These are phyloP conservation scores for Dichotomocladium elegans DNA, from an alignment of 371 early-diverging fungal genomes.

Conservation along the genomic window DNA sequence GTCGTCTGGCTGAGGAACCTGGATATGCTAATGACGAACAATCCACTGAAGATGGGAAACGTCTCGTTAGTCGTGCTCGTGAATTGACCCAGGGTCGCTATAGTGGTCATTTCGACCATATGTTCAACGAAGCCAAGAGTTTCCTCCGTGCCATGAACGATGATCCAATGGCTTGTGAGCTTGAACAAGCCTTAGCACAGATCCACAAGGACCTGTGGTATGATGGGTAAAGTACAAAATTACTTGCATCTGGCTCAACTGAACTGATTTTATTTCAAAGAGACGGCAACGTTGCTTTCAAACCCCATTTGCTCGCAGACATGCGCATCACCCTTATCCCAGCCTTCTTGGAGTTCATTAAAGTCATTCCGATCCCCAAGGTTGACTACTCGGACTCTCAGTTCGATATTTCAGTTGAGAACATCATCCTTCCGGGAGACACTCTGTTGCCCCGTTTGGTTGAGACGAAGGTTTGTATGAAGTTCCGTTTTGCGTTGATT, in stretches of 20 bases:
- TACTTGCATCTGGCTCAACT: not conserved
- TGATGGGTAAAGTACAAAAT: conserved; percentile 16
- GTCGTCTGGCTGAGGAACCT: conserved; percentile 24
- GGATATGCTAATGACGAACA: conserved; percentile 16
- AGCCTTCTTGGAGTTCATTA: conserved; percentile 54
- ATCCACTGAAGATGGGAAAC: conserved; percentile 28
- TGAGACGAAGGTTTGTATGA: conserved; percentile 59
- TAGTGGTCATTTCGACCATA: conserved; percentile 12
- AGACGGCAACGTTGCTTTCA: conserved; percentile 47
- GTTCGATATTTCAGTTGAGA: conserved; percentile 56
- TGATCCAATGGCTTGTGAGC: conserved; percentile 22
- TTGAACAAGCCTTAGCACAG: conserved; percentile 17
- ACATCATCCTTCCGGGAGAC: conserved; percentile 53
- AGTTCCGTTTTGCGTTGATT: too few species aligned
- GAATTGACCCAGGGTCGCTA: conserved; percentile 21
- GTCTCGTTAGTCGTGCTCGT: conserved; percentile 21
- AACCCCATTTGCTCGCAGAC: conserved; percentile 55
- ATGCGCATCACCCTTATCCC: conserved; percentile 47
- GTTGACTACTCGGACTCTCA: conserved; percentile 56
- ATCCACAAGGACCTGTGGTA: conserved; percentile 35
- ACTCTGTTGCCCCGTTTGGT: conserved; percentile 55
- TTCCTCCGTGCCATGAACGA: conserved; percentile 17
- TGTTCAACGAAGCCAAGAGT: conserved; percentile 11
- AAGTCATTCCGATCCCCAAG: conserved; percentile 60
- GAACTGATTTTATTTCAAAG: conserved; percentile 18